These are phyloP conservation scores for Tylopilus rubrobrunneus DNA, from an alignment of 768 basidiomycete species.

Conservation along the genomic window DNA sequence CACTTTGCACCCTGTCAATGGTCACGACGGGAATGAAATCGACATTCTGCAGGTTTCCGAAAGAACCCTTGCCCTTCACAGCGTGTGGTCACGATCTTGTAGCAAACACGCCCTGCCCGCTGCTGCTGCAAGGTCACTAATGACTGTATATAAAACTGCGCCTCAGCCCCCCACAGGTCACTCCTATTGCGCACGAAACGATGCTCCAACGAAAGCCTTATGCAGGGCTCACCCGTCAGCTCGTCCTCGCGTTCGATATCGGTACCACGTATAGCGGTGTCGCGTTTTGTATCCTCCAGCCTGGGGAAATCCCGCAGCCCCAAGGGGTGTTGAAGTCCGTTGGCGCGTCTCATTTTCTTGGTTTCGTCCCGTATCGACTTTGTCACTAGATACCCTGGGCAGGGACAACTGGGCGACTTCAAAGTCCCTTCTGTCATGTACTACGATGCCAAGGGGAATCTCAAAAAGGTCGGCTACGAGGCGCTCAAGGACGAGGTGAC, in stretches of 20 bases:
- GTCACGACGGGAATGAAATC: conserved; percentile 3
- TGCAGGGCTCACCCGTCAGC: conserved; percentile 28
- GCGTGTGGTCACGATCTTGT: not conserved
- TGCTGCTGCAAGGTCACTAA: too few relatives aligned
- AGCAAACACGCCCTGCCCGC: too few relatives aligned
- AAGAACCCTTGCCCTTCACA: not conserved
- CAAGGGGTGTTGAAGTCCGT: conserved; percentile 15
- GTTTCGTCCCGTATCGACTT: not conserved
- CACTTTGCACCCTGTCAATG: not conserved
- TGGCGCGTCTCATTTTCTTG: not conserved
- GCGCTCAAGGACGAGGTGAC: conserved; percentile 33
- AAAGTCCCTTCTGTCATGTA: conserved; percentile 47
- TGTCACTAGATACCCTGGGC: conserved; percentile 32
- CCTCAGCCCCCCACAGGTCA: not conserved
- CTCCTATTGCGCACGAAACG: not conserved
- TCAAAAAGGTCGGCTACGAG: conserved; percentile 40
- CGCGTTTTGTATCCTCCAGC: conserved; percentile 37
- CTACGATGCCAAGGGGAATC: conserved; percentile 37
- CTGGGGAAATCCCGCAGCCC: conserved; percentile 24
- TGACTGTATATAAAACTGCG: conserved; percentile 5
- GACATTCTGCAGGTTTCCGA: not conserved
- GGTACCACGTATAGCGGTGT: conserved; percentile 37
- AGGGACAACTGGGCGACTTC: conserved; percentile 36
- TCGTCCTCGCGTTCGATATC: conserved; percentile 36
- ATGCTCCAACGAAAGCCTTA: conserved; percentile 33